A percentile compares a stretch with the other conserved stretches of the same genome.
These are phyloP conservation scores for Aspergillus sp. DNA, from an alignment of 2,329 filamentous ascomycete species.

Conservation along the genomic window DNA sequence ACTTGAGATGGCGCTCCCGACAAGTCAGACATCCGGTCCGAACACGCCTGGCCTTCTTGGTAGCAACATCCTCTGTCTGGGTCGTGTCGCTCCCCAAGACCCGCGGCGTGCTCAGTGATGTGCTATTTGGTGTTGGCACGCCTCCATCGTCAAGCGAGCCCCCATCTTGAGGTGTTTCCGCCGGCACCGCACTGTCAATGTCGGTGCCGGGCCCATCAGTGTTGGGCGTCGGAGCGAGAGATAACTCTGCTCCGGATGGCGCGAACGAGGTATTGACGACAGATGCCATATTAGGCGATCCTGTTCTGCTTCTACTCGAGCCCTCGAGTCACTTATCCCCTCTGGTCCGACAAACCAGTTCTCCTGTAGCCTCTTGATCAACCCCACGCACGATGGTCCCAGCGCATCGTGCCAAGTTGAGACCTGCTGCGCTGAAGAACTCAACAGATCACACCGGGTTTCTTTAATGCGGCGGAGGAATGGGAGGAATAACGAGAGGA, in stretches of 20 bases:
- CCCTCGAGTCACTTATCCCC: background rate
- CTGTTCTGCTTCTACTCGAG: background rate
- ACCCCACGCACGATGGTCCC: slow-evolving; percentile 7
- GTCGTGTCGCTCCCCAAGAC: slow-evolving; percentile 13
- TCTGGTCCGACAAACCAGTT: background rate
- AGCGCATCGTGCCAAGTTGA: slow-evolving; percentile 10
- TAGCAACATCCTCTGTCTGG: slow-evolving; percentile 24
- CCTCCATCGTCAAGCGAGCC: slow-evolving; percentile 8
- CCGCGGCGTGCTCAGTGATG: slow-evolving; percentile 8
- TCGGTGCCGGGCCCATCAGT: slow-evolving; percentile 7
- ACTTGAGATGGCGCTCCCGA: slow-evolving; percentile 85
- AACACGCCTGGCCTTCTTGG: slow-evolving; percentile 73
- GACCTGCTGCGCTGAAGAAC: background rate
- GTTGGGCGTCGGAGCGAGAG: slow-evolving; percentile 13
- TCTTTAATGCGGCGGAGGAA: background rate
- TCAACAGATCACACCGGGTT: background rate
- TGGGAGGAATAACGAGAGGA: background rate
- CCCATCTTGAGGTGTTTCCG: background rate
- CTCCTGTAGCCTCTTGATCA: slow-evolving; percentile 9
- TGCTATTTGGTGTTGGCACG: slow-evolving; percentile 13
- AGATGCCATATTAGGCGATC: slow-evolving; percentile 16
- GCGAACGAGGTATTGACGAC: slow-evolving; percentile 18
- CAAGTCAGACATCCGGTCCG: slow-evolving; percentile 90
- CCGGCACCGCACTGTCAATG: background rate
- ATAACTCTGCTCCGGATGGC: slow-evolving; percentile 20